Evolutionary conservation across 2,329 filamentous ascomycete species (phyloP), one percentile per base, ranked within the genome.

Genomic region (Cytospora piceicola): DNA sequence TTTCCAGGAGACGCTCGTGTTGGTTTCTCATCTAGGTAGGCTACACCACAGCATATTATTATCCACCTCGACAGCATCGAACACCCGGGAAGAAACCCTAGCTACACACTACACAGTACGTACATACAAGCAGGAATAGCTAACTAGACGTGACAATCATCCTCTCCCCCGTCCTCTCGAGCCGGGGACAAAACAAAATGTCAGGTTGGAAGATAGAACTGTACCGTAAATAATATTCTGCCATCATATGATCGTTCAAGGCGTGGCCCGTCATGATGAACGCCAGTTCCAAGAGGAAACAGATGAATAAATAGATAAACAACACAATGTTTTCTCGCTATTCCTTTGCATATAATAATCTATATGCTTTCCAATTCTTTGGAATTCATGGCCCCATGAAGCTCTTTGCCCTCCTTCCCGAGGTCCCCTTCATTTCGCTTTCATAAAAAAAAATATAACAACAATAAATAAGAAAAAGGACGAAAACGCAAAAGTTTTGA

Each of bases 181-280:
- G 39, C 56, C 59, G 34, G 30, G 49, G 5, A 29, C n/a, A n/a
- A n/a, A n/a, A n/a, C n/a, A n/a, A n/a, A n/a, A n/a, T n/a, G n/a
- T n/a, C n/a, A n/a, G n/a, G n/a, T n/a, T n/a, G 42, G 51, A 34
- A 36, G 17, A 30, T 15, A 61, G 30, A 56, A 58, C 34, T 66
- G 56, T 51, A 51, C 63, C 66, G 66, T 66, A 59, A 59, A 60
- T 61, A 53, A 58, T 59, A 32, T 66, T 65, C n/a, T 12, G 59
- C 62, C 54, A 62, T 67, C 65, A 65, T 67, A 52, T 49, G 46
- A 49, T 68, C 59, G 59, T 68, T 60, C 39, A 58, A 64, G 66
- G 59, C 63, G 56, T 51, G 42, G 59, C 56, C 63, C 63, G 56
- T 63, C 66, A 63, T 61, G 63, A 68, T 56, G 60, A 63, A 66